These are phyloP conservation scores for Solanum pennellii DNA, from an alignment of 257 asterid species.

Conservation along the genomic window DNA sequence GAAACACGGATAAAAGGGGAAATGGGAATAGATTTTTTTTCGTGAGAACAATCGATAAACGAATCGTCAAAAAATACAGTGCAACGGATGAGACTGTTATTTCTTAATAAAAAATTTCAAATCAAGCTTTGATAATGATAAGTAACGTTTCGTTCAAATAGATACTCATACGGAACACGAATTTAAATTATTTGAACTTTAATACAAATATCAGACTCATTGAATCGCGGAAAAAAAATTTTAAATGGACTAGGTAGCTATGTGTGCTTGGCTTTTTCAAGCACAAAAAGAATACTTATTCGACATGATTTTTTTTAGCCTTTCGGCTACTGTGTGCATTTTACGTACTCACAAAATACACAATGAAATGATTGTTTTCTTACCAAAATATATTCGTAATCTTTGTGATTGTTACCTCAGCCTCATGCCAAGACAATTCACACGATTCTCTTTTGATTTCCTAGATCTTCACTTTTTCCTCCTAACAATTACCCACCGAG, in stretches of 20 bases:
- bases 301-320: background rate
- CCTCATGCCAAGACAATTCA: background rate
- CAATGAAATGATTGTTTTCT: background rate
- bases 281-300: background rate
- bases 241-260: background rate
- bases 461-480: background rate
- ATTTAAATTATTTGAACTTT: background rate
- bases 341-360: background rate
- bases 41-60: background rate
- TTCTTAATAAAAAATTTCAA: background rate
- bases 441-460: background rate
- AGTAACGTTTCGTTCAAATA: rapidly evolving
- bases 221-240: background rate
- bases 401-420: background rate
- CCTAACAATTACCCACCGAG: background rate
- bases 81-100: rapidly evolving
- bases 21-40: background rate
- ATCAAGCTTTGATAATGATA: rapidly evolving
- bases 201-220: background rate
- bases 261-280: background rate
- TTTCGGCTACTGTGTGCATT: background rate
- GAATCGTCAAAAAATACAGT: background rate
- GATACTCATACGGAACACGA: rapidly evolving
- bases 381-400: background rate
- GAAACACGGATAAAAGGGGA: background rate